A percentile compares a stretch with the other conserved stretches of the same genome.
Evolutionary conservation across 352 stramenopile species (phyloP).

Genomic region (Phytophthora vignae): DNA sequence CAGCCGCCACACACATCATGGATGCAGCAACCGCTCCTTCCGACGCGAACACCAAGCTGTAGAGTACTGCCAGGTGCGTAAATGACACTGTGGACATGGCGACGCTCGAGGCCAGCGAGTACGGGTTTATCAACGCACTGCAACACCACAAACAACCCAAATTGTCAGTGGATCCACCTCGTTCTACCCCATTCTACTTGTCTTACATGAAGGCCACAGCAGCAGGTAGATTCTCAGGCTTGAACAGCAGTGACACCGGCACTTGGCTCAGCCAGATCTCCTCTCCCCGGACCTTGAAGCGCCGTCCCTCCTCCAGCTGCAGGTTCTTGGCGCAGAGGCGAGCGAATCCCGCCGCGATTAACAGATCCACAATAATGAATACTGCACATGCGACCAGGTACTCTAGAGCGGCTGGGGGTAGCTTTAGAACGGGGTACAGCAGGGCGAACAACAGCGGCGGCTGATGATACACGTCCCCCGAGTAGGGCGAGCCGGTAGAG

Average conservation of each 20-base stretch:
- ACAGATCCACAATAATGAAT: slow-evolving; percentile 64
- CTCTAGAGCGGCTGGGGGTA: slow-evolving; percentile 29
- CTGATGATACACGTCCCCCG: slow-evolving; percentile 86
- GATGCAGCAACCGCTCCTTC: slow-evolving; percentile 55
- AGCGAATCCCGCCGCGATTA: slow-evolving; percentile 66
- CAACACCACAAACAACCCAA: neutral
- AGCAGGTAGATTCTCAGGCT: slow-evolving; percentile 46
- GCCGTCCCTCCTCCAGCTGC: slow-evolving; percentile 55
- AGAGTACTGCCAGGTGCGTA: slow-evolving; percentile 71
- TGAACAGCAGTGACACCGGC: slow-evolving; percentile 76
- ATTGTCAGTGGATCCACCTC: neutral
- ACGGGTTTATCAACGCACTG: slow-evolving; percentile 72
- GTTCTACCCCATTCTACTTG: neutral
- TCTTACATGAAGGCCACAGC: slow-evolving; percentile 65
- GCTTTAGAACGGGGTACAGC: slow-evolving; percentile 60
- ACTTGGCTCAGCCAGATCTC: slow-evolving; percentile 80
- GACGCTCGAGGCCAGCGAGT: slow-evolving; percentile 69
- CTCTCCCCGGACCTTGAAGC: slow-evolving; percentile 40
- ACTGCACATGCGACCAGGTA: slow-evolving; percentile 42
- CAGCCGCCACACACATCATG: slow-evolving; percentile 63
- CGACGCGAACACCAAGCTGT: slow-evolving; percentile 74
- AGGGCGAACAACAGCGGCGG: slow-evolving; percentile 78
- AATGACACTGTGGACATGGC: slow-evolving; percentile 79
- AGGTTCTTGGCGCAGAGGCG: slow-evolving; percentile 60
- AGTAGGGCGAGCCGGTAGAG: slow-evolving; percentile 63